These are phyloP conservation scores for Juncus effusus DNA, from an alignment of 176 grass and related monocot genomes.

Conservation along the genomic window DNA sequence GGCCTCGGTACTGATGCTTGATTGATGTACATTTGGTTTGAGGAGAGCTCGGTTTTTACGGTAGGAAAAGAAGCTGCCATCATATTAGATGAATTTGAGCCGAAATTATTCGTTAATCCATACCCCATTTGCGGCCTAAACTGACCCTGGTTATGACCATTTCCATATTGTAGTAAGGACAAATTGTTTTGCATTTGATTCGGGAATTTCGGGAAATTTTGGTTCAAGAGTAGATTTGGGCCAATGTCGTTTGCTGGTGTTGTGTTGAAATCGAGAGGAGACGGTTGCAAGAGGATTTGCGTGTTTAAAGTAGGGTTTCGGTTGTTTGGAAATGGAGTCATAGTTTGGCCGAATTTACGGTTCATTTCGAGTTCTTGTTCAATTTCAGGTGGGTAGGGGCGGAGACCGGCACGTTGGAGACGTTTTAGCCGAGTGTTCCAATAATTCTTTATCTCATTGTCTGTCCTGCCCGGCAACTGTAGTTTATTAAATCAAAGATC, in stretches of 20 bases:
- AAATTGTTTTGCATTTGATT: conserved; percentile 22
- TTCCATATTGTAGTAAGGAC: conserved; percentile 7
- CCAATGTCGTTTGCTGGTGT: conserved; percentile 1
- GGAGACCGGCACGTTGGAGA: conserved; percentile 51
- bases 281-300: conserved; percentile 29
- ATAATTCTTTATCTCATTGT: conserved; percentile 95
- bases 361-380: conserved; percentile 35
- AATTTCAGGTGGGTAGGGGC: conserved; percentile 58
- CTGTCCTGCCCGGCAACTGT: conserved; percentile 70
- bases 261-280: conserved; percentile 23
- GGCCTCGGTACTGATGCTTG: neutral
- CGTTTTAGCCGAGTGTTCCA: conserved; percentile 85
- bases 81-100: conserved; percentile 6
- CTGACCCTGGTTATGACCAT: conserved; percentile 9
- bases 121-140: conserved; percentile 21
- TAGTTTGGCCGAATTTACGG: conserved; percentile 25
- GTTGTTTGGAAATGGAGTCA: conserved; percentile 22
- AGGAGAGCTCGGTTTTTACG: conserved; percentile 26
- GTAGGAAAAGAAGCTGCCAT: conserved; percentile 23
- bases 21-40: conserved; percentile 18
- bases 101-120: conserved; percentile 20
- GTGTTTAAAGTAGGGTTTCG: neutral
- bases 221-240: conserved; percentile 19
- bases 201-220: conserved; percentile 12
- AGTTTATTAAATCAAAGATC: conserved; percentile 3